Evolutionary conservation across 2,329 filamentous ascomycete genomes (phyloP), one percentile per base, ranked within the genome.

Genomic region (Neurospora sp.): DNA sequence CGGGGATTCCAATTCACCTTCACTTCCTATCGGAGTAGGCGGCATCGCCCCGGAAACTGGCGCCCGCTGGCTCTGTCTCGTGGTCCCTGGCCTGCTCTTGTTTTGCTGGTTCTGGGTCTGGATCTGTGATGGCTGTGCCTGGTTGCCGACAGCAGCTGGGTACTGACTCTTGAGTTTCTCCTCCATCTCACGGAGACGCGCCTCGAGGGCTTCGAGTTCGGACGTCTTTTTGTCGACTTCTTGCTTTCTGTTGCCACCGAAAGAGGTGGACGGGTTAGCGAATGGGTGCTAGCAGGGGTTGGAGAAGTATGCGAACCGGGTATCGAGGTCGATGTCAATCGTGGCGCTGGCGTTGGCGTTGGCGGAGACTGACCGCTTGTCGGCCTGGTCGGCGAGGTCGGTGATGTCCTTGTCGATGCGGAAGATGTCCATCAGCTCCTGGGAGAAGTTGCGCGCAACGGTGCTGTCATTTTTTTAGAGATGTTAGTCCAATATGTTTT

Each of bases 351-450:
- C 70, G 72, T 71, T 67, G 71, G 62, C 66, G 67, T 43, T 43
- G 70, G 67, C 67, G 40, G 69, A 66, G 52, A 82, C 89, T 77
- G 83, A 97, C 94, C 94, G 95, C 80, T 92, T 87, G 78, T 92
- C 87, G 71, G 97, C 88, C 74, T 91, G 88, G 78, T 90, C 74
- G 71, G 77, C 77, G 38, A 78, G 72, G 69, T 77, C 75, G 38
- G 75, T 72, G 67, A 77, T 72, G 69, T 67, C 37, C 80, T 89
- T 91, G 75, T 96, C 92, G 77, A 97, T 89, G 77, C 91, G 91
- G 83, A 97, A 97, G 75, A 96, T 91, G 78, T 93, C 91, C 83
- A 95, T 91, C 72, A 97, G 85, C 79, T 95, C 92, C 65, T 89
- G 85, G 71, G 93, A 95, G 82, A 97, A 97, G 78, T 91, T 92